Percentiles rank a stretch among this genome's conserved stretches.
Conservation (phyloP, 306 rosid species). For the Bauhinia variegata region DNA sequence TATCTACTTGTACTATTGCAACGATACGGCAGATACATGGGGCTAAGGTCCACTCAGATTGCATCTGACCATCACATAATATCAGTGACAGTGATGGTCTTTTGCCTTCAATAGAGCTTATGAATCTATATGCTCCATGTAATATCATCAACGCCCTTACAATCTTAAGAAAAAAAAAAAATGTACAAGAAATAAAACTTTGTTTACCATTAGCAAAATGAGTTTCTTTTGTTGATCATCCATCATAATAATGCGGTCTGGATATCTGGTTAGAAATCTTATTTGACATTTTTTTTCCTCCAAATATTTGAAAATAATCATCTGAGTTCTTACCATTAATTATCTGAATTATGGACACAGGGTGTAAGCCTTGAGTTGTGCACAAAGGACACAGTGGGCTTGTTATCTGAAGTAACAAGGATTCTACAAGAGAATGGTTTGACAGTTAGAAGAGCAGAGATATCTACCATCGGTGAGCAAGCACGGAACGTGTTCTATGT, state of each 20-base stretch:
- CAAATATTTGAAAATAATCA: background rate
- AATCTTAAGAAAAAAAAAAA: conserved; percentile 18
- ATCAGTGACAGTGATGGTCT: conserved; percentile 47
- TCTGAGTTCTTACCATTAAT: conserved; percentile 7
- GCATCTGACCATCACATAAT: conserved; percentile 45
- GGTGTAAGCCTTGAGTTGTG: conserved; percentile 80
- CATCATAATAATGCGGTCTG: background rate
- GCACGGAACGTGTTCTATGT: conserved; percentile 81
- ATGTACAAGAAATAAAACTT: conserved; percentile 8
- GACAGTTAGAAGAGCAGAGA: conserved; percentile 73
- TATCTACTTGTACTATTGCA: conserved; percentile 45
- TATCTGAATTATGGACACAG: conserved; percentile 41
- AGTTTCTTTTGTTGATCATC: background rate
- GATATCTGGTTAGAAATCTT: background rate
- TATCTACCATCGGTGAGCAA: conserved; percentile 75
- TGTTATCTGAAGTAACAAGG: conserved; percentile 82
- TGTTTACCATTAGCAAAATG: conserved; percentile 2
- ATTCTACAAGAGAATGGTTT: conserved; percentile 80
- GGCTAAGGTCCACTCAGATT: conserved; percentile 49
- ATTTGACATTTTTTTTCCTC: background rate
- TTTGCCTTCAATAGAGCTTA: conserved; percentile 55
- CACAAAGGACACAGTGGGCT: conserved; percentile 76
- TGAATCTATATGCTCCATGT: conserved; percentile 47
- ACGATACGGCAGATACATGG: conserved; percentile 43
- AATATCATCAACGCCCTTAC: conserved; percentile 46